Base-by-base conservation (phyloP, 176 grass and related monocot species). In the Raddia guianensis region DNA sequence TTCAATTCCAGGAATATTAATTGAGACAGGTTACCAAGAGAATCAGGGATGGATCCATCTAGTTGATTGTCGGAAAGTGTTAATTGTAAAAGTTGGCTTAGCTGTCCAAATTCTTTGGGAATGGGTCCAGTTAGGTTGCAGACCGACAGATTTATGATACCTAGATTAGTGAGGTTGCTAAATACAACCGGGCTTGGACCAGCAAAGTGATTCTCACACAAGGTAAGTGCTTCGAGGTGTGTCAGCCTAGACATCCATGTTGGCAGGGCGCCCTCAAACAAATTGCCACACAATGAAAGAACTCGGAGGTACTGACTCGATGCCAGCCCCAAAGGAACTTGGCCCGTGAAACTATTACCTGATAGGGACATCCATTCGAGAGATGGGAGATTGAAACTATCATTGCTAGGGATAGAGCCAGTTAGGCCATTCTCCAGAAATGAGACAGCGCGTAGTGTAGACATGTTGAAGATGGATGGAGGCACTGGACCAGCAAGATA, bases 141-240 rank as follows among this genome's bases (percentile, higher is more conserved):
- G 19, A 0, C 10, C 33, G 64, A 57, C 34, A 80, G 65, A 8
- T 6, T 34, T 43, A 79, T 49, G 1, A 8, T 0, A 20, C 8
- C 20, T 19, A 79, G 49, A 12, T 33, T 52, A 11, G 63, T 79
- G 34, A 79, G 76, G 21, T 80, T 80, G 35, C 50, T 20, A 14
- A 80, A 7, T 19, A 46, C 64, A 56, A n/a, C 3, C 5, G 51
- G 51, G 2, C 57, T 68, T 16, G 18, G 7, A 9, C 64, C 77
- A 5, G 64, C 77, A 10, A 16, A 2, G 51, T 11, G 0, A 46
- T 68, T 68, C 5, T 3, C 0, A 5, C 63, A 33, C 13, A 67
- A 45, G 13, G 1, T 9, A 20, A 79, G 37, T 3, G 6, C 2
- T n/a, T 16, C 27, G 13, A 74, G 69, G 0, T 42, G 37, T 43